Base-by-base conservation (phyloP, 495 filamentous ascomycete species). In the Alectoria sarmentosa region DNA sequence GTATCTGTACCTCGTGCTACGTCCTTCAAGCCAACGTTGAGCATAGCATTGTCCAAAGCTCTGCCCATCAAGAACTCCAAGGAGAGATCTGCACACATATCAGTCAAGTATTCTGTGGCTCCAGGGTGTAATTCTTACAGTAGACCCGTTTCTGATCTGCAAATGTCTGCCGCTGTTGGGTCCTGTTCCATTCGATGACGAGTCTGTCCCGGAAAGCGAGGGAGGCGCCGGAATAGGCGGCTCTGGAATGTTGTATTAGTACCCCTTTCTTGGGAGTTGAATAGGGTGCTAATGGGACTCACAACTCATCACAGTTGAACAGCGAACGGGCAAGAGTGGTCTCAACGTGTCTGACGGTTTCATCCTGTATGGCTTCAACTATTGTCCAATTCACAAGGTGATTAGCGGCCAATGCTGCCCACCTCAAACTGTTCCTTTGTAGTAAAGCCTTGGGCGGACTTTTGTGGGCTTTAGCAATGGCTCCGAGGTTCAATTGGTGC, bases 41-140 rank as follows among this genome's bases (percentile, higher is more conserved):
- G 83, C 90, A 98, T 97, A 38, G 95, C 92, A 86, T 98, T 98
- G 77, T 98, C 94, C 69, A 98, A 76, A 41, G 94, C 88, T 69
- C 94, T 81, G 32, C 94, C 94, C 94, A 98, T 98, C 64, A 98
- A 78, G 70, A 98, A 98, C 73, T 98, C 94, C 49, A 98, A 83
- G 38, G 91, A 96, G 49, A 98, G 81, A 74, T 98, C 84, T 85
- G 61, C 8, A 23, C 14, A 34, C 17, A 4, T 42, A 46, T 62
- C 38, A 69, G 60, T 72, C 52, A 32, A 38, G 6, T 34, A 14
- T 2, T 21, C 41, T 34, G 46, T 49, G n/a, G 26, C 59, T 15
- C 36, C 32, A 17, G 2, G 48, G 17, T 13, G 34, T 4, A 17
- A 8, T 19, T 62, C 80, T 62, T 80, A 86, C 83, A 98, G 77